Evolutionary conservation across 139 green algal species (phyloP).

Genomic region (Volvox reticuliferus): DNA sequence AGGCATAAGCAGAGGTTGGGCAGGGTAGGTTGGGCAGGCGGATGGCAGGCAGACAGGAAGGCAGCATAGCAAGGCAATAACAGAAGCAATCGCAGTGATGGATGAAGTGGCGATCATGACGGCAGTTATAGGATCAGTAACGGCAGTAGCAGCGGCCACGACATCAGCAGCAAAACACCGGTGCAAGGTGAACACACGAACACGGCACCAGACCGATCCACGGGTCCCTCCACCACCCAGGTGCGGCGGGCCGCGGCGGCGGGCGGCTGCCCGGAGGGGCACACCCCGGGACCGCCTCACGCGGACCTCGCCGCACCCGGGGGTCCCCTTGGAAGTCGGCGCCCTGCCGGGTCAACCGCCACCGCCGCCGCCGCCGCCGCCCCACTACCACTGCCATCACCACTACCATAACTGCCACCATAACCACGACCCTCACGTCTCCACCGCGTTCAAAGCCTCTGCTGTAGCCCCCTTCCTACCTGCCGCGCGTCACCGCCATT

Average conservation of each 20-base stretch:
- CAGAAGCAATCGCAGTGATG: slow-evolving; percentile 1
- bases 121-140: background rate
- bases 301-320: slow-evolving; percentile 22
- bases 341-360: background rate
- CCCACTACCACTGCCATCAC: background rate
- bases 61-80: background rate
- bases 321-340: background rate
- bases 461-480: background rate
- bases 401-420: background rate
- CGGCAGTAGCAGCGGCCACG: background rate
- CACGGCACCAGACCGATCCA: slow-evolving; percentile 20
- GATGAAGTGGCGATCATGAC: no score
- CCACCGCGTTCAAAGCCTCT: no score
- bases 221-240: background rate
- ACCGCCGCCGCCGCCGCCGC: slow-evolving; percentile 20
- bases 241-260: slow-evolving; percentile 25
- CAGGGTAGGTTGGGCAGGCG: background rate
- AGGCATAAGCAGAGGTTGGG: background rate
- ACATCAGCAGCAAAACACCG: background rate
- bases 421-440: background rate
- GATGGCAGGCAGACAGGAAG: background rate
- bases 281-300: slow-evolving; percentile 18
- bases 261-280: slow-evolving; percentile 7
- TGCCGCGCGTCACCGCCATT: background rate
- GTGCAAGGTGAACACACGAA: background rate